These are phyloP conservation scores for Colletotrichum magnum DNA, from an alignment of 2,329 filamentous ascomycete genomes.

Conservation along the genomic window DNA sequence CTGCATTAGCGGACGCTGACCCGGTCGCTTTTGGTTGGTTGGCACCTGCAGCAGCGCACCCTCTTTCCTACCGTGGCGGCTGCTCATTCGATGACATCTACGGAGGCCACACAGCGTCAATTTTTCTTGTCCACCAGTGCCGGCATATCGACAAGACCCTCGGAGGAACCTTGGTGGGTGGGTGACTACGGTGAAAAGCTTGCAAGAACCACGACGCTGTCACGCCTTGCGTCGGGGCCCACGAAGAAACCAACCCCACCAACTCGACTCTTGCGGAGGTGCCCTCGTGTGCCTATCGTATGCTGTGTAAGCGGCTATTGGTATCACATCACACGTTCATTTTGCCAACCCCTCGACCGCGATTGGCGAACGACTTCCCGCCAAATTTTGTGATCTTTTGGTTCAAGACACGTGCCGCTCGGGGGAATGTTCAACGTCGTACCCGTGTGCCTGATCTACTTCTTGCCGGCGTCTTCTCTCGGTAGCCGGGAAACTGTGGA, in stretches of 20 bases:
- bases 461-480: background rate
- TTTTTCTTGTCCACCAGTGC: background rate
- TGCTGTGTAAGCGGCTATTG: conserved; percentile 5
- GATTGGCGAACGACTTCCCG: conserved; percentile 15
- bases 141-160: conserved; percentile 7
- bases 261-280: background rate
- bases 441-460: conserved; percentile 13
- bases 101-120: conserved; percentile 2
- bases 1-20: conserved; percentile 37
- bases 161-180: background rate
- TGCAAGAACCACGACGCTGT: background rate
- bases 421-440: conserved; percentile 15
- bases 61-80: conserved; percentile 32
- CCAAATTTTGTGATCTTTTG: background rate
- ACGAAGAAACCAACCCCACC: background rate
- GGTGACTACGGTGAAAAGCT: background rate
- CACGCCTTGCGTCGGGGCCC: background rate
- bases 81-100: conserved; percentile 29
- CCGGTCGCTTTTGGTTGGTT: conserved; percentile 23
- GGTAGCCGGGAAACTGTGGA: conserved; percentile 9
- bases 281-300: background rate
- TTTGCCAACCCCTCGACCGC: background rate
- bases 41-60: conserved; percentile 17
- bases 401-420: conserved; percentile 18
- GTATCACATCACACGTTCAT: too few relatives aligned